Conservation (phyloP, 2,329 filamentous ascomycete genomes). For the Aureobasidium namibiae region DNA sequence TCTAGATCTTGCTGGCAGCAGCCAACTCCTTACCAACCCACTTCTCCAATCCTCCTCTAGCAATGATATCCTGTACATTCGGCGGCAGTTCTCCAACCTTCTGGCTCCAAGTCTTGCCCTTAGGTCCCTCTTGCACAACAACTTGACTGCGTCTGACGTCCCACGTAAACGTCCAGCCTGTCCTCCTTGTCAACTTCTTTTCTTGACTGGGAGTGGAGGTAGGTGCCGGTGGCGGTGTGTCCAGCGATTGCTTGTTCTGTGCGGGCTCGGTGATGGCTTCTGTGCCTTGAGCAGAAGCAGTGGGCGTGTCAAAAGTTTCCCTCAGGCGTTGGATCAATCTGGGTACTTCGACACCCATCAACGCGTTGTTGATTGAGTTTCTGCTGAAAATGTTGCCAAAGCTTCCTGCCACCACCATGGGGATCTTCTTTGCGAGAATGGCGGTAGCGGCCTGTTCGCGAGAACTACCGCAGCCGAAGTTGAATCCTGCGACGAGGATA, state of each 20-base stretch:
- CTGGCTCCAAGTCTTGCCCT: conserved; percentile 63
- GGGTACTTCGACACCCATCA: conserved; percentile 65
- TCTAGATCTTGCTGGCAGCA: neutral
- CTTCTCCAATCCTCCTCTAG: conserved; percentile 66
- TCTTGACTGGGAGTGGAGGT: conserved; percentile 30
- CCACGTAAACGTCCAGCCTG: conserved; percentile 78
- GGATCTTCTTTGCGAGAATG: conserved; percentile 71
- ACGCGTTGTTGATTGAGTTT: conserved; percentile 72
- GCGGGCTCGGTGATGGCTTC: conserved; percentile 43
- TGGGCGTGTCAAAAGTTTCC: conserved; percentile 43
- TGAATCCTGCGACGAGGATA: conserved; percentile 77
- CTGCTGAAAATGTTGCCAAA: conserved; percentile 78
- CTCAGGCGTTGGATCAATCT: conserved; percentile 57
- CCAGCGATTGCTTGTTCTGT: conserved; percentile 42
- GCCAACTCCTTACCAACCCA: conserved; percentile 52
- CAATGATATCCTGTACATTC: conserved; percentile 78
- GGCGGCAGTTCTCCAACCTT: conserved; percentile 76
- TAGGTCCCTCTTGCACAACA: conserved; percentile 59
- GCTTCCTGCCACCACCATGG: conserved; percentile 69
- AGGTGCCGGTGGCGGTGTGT: conserved; percentile 39
- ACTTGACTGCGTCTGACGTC: conserved; percentile 67
- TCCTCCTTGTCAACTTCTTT: conserved; percentile 59
- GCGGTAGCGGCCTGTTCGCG: conserved; percentile 85
- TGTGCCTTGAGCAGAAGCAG: conserved; percentile 19
- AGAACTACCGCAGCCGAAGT: conserved; percentile 77